Percentiles rank a stretch among this genome's conserved stretches.
phyloP scores from a whole-genome alignment of 2,329 filamentous ascomycete species.

The Beauveria sp. region DNA sequence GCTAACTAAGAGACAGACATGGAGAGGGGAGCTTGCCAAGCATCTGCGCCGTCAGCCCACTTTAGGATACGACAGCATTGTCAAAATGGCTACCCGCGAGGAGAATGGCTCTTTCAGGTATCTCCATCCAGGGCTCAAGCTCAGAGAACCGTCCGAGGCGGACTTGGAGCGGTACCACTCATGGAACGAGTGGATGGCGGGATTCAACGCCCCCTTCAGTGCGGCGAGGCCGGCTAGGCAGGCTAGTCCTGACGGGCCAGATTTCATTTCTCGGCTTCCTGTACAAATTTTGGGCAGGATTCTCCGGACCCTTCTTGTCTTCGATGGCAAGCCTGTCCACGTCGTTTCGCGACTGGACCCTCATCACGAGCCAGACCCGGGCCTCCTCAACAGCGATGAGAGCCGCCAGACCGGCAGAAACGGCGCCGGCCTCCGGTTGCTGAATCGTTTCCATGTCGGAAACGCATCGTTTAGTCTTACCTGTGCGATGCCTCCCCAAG shows the following conservation, averaged over 20 bases:
- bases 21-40: background rate
- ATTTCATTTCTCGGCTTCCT: constrained; percentile 18
- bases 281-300: constrained; percentile 25
- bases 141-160: background rate
- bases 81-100: constrained; percentile 24
- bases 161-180: background rate
- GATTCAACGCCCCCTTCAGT: too few species aligned
- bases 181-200: background rate
- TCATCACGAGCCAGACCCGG: background rate
- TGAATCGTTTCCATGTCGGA: constrained; percentile 34
- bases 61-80: constrained; percentile 15
- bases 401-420: background rate
- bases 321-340: constrained; percentile 29
- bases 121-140: background rate
- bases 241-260: background rate
- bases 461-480: constrained; percentile 24
- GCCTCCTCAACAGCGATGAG: constrained; percentile 10
- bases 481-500: constrained; percentile 25
- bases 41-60: background rate
- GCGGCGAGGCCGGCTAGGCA: background rate
- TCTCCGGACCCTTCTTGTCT: constrained; percentile 29
- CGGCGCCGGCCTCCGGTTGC: constrained; percentile 16
- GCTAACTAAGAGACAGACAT: constrained; percentile 1
- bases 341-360: constrained; percentile 38
- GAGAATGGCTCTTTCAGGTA: constrained; percentile 17